A percentile compares a stretch with the other conserved stretches of the same genome.
These are phyloP conservation scores for Candolleomyces eurysporus DNA, from an alignment of 768 basidiomycete species.

Conservation along the genomic window DNA sequence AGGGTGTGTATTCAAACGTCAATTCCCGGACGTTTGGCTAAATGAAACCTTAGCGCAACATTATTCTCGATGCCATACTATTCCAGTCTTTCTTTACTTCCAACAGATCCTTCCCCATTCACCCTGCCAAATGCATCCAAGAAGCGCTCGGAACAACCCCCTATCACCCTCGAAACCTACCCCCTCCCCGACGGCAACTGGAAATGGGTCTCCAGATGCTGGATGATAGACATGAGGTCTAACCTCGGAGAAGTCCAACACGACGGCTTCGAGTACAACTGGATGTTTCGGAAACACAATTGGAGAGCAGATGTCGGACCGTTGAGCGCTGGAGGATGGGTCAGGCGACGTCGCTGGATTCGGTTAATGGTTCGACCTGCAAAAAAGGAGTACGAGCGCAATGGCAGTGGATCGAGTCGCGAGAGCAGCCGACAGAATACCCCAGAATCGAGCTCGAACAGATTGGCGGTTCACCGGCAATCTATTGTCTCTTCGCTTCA, in stretches of 20 bases:
- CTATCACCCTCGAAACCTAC: conserved; percentile 58
- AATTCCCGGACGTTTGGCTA: conserved; percentile 32
- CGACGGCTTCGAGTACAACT: conserved; percentile 87
- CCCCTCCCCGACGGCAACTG: conserved; percentile 79
- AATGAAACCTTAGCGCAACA: conserved; percentile 70
- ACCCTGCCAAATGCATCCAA: conserved; percentile 50
- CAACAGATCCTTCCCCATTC: conserved; percentile 71
- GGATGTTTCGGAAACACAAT: conserved; percentile 61
- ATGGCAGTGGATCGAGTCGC: conserved; percentile 12
- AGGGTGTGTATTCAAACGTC: conserved; percentile 47
- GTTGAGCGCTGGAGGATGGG: conserved; percentile 67
- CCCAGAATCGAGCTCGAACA: conserved; percentile 3
- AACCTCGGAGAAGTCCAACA: conserved; percentile 72
- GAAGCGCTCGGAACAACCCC: conserved; percentile 46
- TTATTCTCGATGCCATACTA: conserved; percentile 74
- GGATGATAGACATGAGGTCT: conserved; percentile 89
- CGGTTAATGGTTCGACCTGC: conserved; percentile 78
- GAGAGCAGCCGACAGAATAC: conserved; percentile 4
- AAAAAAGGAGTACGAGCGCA: conserved; percentile 12
- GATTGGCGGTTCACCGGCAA: conserved; percentile 13
- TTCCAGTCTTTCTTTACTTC: conserved; percentile 66
- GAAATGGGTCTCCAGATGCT: conserved; percentile 76
- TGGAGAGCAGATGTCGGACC: conserved; percentile 67
- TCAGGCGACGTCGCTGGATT: conserved; percentile 79
- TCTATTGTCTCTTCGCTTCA: conserved; percentile 31